These are phyloP conservation scores for Trichoderma brevicompactum DNA, from an alignment of 2,329 filamentous ascomycete species.

Conservation along the genomic window DNA sequence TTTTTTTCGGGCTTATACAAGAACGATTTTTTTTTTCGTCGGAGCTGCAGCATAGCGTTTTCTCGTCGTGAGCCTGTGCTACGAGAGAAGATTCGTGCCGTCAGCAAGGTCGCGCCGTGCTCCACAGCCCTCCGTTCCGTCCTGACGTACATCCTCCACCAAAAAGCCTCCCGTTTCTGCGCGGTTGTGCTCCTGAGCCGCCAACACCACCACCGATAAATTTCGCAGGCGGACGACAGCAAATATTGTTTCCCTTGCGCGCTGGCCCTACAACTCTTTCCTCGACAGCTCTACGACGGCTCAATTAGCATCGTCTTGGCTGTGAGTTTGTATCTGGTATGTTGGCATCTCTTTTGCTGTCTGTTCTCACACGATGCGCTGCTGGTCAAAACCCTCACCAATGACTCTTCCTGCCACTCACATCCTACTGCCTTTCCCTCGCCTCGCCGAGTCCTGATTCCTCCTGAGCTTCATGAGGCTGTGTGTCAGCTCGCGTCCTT, in stretches of 20 bases:
- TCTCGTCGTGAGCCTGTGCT: slow-evolving; percentile 25
- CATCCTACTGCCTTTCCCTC: not conserved
- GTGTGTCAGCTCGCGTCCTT: slow-evolving; percentile 1
- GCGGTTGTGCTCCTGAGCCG: slow-evolving; percentile 26
- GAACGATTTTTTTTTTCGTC: not conserved
- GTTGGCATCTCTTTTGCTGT: not conserved
- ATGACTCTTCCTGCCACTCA: slow-evolving; percentile 11
- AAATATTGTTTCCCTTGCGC: not conserved
- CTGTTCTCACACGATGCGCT: not conserved
- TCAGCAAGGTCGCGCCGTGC: slow-evolving; percentile 29
- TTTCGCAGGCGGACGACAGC: slow-evolving; percentile 16
- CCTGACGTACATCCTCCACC: slow-evolving; percentile 31
- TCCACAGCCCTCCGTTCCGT: slow-evolving; percentile 29
- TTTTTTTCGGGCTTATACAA: not conserved
- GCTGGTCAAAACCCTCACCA: slow-evolving; percentile 23
- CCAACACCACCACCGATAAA: slow-evolving; percentile 24
- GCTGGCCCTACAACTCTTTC: not conserved
- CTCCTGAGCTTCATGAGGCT: slow-evolving; percentile 6
- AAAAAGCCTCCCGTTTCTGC: slow-evolving; percentile 28
- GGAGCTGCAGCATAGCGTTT: slow-evolving; percentile 23
- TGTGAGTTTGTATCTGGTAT: slow-evolving; percentile 15
- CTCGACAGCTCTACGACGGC: not conserved
- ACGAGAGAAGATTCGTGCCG: slow-evolving; percentile 24
- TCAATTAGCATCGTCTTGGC: slow-evolving; percentile 15
- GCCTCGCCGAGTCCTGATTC: not conserved